Evolutionary conservation across 108 stramenopile species (phyloP), one percentile per base, ranked within the genome.

Genomic region (Epithemia pelagica): DNA sequence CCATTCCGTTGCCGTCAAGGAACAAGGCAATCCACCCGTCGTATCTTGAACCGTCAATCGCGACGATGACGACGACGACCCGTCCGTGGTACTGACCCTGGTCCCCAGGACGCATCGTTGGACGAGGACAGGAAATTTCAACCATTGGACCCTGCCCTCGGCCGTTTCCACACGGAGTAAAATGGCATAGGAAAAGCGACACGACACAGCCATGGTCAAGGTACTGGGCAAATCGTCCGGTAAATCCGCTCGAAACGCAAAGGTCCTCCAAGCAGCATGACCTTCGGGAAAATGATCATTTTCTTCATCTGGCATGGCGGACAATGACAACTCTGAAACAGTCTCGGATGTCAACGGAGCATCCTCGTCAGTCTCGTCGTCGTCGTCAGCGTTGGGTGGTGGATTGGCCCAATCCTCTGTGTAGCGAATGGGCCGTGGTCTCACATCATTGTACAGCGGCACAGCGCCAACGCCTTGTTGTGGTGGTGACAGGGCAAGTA

Each of bases 171-270:
- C 2, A 28, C 61, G 61, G n/a, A 65, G 23, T 2, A 77, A 37
- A 1, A 74, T 71, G 10, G 73, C 57, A 54, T 85, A 85, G 64
- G 59, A 78, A 51, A 80, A 85, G 60, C 78, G 72, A 64, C 77
- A 78, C 7, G 76, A 72, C 0, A 67, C 78, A 0, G 81, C 78
- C 32, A 22, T 25, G 29, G 65, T 32, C 29, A 80, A 52, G 18
- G 83, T 70, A 31, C 73, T 77, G 1, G 82, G 82, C 30, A 80
- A 54, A 52, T 69, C 22, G 15, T 58, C 1, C 0, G 84, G 84
- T 28, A 85, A 33, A 52, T 82, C 74, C 24, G 68, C 64, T 37
- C 81, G 81, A 72, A 82, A 85, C 37, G 84, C 80, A 65, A 73
- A 85, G 2, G 80, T 78, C 57, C n/a, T n/a, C n/a, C n/a, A n/a